A percentile compares a stretch with the other conserved stretches of the same genome.
These are phyloP conservation scores for Aspergillus quadrilineatus DNA, from an alignment of 2,329 filamentous ascomycete genomes.

Conservation along the genomic window DNA sequence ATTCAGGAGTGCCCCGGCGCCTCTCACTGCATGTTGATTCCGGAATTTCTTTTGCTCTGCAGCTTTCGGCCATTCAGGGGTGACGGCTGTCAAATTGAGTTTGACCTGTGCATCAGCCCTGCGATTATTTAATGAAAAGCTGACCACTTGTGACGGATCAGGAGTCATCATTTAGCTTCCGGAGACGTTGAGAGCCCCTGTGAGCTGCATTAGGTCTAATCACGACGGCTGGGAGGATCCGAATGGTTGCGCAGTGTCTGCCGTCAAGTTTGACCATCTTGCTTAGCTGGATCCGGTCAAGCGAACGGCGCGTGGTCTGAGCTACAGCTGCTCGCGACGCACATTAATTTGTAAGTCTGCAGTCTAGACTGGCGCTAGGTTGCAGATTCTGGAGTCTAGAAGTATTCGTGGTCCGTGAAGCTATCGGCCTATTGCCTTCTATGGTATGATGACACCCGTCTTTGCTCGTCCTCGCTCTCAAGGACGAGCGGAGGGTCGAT, in stretches of 20 bases:
- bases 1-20: slow-evolving; percentile 15
- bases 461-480: no score
- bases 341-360: background rate
- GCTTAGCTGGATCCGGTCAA: slow-evolving; percentile 6
- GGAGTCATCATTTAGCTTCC: background rate
- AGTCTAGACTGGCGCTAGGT: background rate
- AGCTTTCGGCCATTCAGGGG: slow-evolving; percentile 5
- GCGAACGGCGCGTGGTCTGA: background rate
- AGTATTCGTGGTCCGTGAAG: background rate
- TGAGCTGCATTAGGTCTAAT: slow-evolving; percentile 14
- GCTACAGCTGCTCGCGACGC: slow-evolving; percentile 1
- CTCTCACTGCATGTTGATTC: slow-evolving; percentile 13
- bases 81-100: slow-evolving; percentile 6
- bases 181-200: slow-evolving; percentile 7
- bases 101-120: slow-evolving; percentile 7
- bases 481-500: background rate
- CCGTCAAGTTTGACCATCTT: background rate
- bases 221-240: background rate
- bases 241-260: background rate
- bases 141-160: background rate
- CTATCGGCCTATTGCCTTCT: background rate
- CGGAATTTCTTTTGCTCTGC: slow-evolving; percentile 2
- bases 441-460: background rate
- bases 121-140: background rate
- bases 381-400: background rate